A percentile compares a stretch with the other conserved stretches of the same genome.
phyloP scores from a whole-genome alignment of 805 yeast genomes.

The Myxozyma sirexii region DNA sequence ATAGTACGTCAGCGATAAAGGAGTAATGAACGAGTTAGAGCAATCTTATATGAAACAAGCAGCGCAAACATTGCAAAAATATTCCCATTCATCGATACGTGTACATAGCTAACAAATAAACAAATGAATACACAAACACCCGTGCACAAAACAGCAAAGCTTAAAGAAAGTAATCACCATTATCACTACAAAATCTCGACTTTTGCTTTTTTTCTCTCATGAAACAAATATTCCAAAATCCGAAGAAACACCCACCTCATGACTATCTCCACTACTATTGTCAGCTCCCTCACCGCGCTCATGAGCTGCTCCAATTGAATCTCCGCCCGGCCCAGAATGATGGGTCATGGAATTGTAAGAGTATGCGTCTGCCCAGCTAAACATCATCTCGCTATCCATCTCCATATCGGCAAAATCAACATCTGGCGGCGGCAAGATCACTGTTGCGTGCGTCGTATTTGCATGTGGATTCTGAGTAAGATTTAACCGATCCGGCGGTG shows the following conservation, averaged over 20 bases:
- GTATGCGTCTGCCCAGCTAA: slow-evolving; percentile 23
- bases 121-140: too few species aligned
- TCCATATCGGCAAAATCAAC: slow-evolving; percentile 17
- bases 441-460: slow-evolving; percentile 20
- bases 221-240: slow-evolving; percentile 2
- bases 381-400: slow-evolving; percentile 24
- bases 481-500: neutral
- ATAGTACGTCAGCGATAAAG: too few species aligned
- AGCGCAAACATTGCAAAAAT: too few species aligned
- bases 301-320: neutral
- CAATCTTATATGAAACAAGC: too few species aligned
- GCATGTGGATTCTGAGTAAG: slow-evolving; percentile 18
- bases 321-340: neutral
- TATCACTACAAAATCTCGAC: too few species aligned
- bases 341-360: slow-evolving; percentile 3
- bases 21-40: too few species aligned
- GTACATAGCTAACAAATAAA: too few species aligned
- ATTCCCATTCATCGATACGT: too few species aligned
- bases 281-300: neutral
- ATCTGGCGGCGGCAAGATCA: slow-evolving; percentile 21
- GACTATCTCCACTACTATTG: neutral
- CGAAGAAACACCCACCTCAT: neutral
- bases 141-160: neutral
- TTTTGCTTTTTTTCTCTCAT: neutral
- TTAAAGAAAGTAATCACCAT: neutral